Percentiles rank a stretch among this genome's conserved stretches.
Conservation (phyloP, 1,284 basidiomycete genomes). For the Cutaneotrichosporon cyanovorans region DNA sequence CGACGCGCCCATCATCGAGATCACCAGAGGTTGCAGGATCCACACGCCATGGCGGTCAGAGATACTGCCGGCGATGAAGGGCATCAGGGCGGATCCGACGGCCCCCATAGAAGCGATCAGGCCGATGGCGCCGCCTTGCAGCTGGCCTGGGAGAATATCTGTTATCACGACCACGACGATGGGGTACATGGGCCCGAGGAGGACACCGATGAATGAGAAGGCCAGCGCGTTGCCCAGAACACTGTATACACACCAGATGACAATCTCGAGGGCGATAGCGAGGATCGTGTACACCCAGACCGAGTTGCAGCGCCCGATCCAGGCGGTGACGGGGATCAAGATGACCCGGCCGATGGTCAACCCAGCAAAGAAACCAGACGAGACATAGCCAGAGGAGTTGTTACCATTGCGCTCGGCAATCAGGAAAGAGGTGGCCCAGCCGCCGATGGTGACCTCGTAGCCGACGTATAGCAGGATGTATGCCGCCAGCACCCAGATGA, state of each 20-base stretch:
- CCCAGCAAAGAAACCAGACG: slow-evolving; percentile 41
- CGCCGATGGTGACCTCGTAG: slow-evolving; percentile 37
- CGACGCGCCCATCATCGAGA: slow-evolving; percentile 27
- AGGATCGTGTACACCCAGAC: slow-evolving; percentile 31
- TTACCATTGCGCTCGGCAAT: slow-evolving; percentile 35
- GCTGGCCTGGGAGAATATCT: slow-evolving; percentile 54
- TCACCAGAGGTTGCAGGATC: slow-evolving; percentile 38
- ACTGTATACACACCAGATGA: slow-evolving; percentile 59
- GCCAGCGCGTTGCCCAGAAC: slow-evolving; percentile 56
- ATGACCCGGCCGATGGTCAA: slow-evolving; percentile 37
- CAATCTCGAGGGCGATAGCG: slow-evolving; percentile 50
- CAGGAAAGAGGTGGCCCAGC: slow-evolving; percentile 40
- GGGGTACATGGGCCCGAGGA: slow-evolving; percentile 56
- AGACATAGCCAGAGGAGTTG: slow-evolving; percentile 33
- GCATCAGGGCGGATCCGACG: slow-evolving; percentile 59
- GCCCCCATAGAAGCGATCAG: slow-evolving; percentile 57
- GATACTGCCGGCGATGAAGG: slow-evolving; percentile 49
- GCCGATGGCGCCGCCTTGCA: slow-evolving; percentile 60
- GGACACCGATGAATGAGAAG: slow-evolving; percentile 53
- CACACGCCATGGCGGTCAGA: slow-evolving; percentile 35
- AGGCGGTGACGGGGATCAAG: slow-evolving; percentile 36
- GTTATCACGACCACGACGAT: slow-evolving; percentile 49
- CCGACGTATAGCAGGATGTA: slow-evolving; percentile 41
- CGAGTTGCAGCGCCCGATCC: slow-evolving; percentile 30
- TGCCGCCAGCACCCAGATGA: slow-evolving; percentile 31